Evolutionary conservation across 345 rosid genomes (phyloP), one percentile per base, ranked within the genome.

Genomic region (Eucalyptus erythrocorys): DNA sequence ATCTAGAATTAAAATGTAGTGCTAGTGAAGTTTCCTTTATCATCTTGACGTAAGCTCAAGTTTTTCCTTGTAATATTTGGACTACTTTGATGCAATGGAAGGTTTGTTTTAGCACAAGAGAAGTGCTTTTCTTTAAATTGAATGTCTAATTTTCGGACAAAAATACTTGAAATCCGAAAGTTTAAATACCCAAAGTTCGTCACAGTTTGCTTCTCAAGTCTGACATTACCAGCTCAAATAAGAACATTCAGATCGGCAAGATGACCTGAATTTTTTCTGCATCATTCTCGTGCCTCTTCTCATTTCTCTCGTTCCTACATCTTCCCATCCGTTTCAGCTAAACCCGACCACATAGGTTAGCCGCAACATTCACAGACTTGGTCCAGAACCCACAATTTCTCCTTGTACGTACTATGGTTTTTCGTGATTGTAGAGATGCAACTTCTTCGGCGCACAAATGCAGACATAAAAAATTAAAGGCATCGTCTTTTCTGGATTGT

Each of bases 271-370:
- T 34, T 61, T 27, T 61, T 61, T 30, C 68, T 27, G 34, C 68
- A 61, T 30, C 68, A 61, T 27, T 27, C 32, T 12, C 32, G 34
- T 27, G 68, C 34, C 68, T 61, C 68, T 59, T 61, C 34, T 0
- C 68, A 27, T 6, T 12, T 61, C 68, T 30, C 68, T 61, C 17
- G n/a, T 59, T 59, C 66, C 66, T 11, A 26, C 26, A 61, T 0
- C 32, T 27, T 6, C 8, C 32, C 68, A 61, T 61, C 0, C 68
- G 34, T 61, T 34, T 61, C 68, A 30, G 68, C 68, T 6, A 13
- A 61, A 12, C 68, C 66, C 34, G 34, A 13, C 32, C 68, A 13
- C 34, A 0, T 30, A 0, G 0, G 34, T 30, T 61, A 27, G 68
- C 68, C 8, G 34, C 17, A 13, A 61, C 68, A 27, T 30, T 61